These are phyloP conservation scores for maize (Zea mays) DNA, from an alignment of 176 grass and related monocot genomes.

Conservation along the genomic window Zm-B73-REFERENCE-NAM-5.0 NC_050097.1:29272001-29272500, in stretches of 20 bases:
- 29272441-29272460: conserved; percentile 52
- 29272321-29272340: conserved; percentile 63
- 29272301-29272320: not conserved
- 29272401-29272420: conserved; percentile 67
- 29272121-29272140: conserved; percentile 5
- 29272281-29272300: not conserved
- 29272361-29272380: conserved; percentile 52
- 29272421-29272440: conserved; percentile 71
- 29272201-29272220: conserved; percentile 10
- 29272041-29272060: not conserved
- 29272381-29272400: conserved; percentile 51
- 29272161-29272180: conserved; percentile 59
- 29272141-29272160: conserved; percentile 52
- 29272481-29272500: conserved; percentile 62
- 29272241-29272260: conserved; percentile 75
- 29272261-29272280: conserved; percentile 33
- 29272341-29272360: conserved; percentile 89
- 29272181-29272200: conserved; percentile 24
- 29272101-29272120: conserved; percentile 29
- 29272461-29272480: conserved; percentile 83
- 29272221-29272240: conserved; percentile 29
- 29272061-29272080: too few relatives aligned
- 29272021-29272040: not conserved
- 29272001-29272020: not conserved
- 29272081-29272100: not conserved